Conservation (phyloP, 495 filamentous ascomycete genomes). For the Aspergillus coremiiformis region DNA sequence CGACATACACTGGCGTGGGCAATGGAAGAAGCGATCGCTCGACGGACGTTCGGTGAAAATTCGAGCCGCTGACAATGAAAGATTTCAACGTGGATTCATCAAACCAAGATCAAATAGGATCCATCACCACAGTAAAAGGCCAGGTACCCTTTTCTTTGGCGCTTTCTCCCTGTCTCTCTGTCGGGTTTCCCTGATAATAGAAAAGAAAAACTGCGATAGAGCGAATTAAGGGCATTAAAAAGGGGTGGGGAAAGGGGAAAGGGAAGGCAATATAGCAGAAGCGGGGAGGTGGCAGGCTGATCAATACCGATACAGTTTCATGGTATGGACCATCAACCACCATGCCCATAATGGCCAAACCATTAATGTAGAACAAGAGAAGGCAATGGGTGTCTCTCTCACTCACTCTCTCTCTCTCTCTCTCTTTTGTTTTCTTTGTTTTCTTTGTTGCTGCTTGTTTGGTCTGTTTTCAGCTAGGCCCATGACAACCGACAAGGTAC, state of each 20-base stretch:
- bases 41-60: slow-evolving; percentile 36
- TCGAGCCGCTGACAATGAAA: slow-evolving; percentile 38
- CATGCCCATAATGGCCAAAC: neutral
- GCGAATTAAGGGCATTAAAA: neutral
- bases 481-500: neutral
- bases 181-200: neutral
- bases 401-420: neutral
- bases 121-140: neutral
- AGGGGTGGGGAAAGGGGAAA: neutral
- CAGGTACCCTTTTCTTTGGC: neutral
- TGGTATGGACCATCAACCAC: neutral
- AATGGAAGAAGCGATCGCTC: slow-evolving; percentile 26
- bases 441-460: neutral
- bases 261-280: neutral
- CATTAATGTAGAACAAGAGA: neutral
- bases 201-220: neutral
- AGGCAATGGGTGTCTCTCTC: neutral
- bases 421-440: neutral
- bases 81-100: slow-evolving; percentile 16
- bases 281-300: neutral
- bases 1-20: slow-evolving; percentile 28
- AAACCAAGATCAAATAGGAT: slow-evolving; percentile 6
- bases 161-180: neutral
- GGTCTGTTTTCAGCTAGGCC: neutral
- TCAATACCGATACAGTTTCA: neutral